These are phyloP conservation scores for Aulographum hederae DNA, from an alignment of 2,329 filamentous ascomycete genomes.

Conservation along the genomic window DNA sequence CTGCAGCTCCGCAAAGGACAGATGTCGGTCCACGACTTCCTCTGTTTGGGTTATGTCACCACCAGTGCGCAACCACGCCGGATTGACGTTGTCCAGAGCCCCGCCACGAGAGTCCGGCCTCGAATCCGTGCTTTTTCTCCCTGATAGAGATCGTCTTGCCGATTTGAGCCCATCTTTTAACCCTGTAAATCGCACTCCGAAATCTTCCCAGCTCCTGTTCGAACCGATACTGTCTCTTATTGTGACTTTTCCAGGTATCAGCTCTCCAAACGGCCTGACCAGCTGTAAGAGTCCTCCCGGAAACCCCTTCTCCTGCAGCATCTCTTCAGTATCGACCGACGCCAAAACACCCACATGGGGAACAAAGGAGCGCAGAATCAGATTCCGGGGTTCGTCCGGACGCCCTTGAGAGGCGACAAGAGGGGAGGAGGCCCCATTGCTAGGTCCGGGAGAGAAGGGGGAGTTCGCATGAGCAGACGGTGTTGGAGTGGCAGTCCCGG, in stretches of 20 bases:
- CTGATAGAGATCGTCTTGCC: too few species aligned
- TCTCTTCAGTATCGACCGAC: conserved; percentile 68
- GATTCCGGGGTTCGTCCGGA: conserved; percentile 34
- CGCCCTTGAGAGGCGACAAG: conserved; percentile 15
- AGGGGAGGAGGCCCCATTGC: conserved; percentile 19
- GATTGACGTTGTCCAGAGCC: conserved; percentile 11
- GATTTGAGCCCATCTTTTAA: conserved; percentile 34
- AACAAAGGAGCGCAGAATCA: conserved; percentile 72
- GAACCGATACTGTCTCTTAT: conserved; percentile 79
- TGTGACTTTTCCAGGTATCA: conserved; percentile 69
- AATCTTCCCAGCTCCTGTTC: conserved; percentile 74
- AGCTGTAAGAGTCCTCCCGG: conserved; percentile 66
- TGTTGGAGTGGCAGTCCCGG: conserved; percentile 24
- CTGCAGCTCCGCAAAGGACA: conserved; percentile 52
- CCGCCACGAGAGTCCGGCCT: conserved; percentile 3
- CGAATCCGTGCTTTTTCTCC: neutral
- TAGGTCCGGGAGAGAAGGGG: conserved; percentile 24
- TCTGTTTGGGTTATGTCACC: conserved; percentile 53
- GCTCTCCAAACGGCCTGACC: conserved; percentile 79
- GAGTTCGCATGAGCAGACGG: conserved; percentile 17
- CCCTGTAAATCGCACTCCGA: conserved; percentile 67
- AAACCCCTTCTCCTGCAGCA: conserved; percentile 73
- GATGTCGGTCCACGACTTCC: conserved; percentile 59
- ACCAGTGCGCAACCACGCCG: conserved; percentile 22
- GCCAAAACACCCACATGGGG: conserved; percentile 76